phyloP scores from a whole-genome alignment of 495 filamentous ascomycete genomes.

The Xylona heveae region DNA sequence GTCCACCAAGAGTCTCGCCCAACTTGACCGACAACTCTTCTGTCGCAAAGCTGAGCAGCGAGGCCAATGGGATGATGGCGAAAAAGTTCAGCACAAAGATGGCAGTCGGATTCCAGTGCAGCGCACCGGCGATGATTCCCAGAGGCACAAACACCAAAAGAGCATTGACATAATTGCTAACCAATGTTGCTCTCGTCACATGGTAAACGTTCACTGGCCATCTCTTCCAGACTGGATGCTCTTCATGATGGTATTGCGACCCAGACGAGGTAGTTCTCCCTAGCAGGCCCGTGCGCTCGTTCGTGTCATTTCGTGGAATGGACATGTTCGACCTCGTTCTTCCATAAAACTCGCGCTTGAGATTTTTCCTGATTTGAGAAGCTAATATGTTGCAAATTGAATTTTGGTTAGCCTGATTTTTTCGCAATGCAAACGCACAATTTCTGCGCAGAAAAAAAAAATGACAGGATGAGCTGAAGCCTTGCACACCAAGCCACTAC shows the following conservation, averaged over 20 bases:
- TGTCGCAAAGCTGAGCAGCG: slow-evolving; percentile 84
- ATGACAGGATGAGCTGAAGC: no score
- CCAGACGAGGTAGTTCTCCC: not conserved
- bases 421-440: no score
- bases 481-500: no score
- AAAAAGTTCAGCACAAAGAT: slow-evolving; percentile 87
- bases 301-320: not conserved
- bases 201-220: slow-evolving; percentile 30
- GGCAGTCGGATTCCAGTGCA: slow-evolving; percentile 51
- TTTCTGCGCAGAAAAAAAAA: no score
- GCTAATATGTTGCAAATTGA: no score
- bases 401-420: no score
- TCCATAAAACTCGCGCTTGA: no score
- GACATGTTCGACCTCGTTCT: no score
- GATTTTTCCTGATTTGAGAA: no score
- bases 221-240: slow-evolving; percentile 24
- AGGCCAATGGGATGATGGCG: slow-evolving; percentile 84
- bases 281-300: slow-evolving; percentile 1
- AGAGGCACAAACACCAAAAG: slow-evolving; percentile 78
- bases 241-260: slow-evolving; percentile 7
- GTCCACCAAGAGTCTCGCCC: slow-evolving; percentile 74
- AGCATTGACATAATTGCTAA: slow-evolving; percentile 61
- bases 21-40: slow-evolving; percentile 72
- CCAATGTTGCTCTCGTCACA: slow-evolving; percentile 30
- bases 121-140: slow-evolving; percentile 56